A percentile compares a stretch with the other conserved stretches of the same genome.
Evolutionary conservation across 768 basidiomycete genomes (phyloP).

Genomic region (Lanmaoa pseudosensibilis): DNA sequence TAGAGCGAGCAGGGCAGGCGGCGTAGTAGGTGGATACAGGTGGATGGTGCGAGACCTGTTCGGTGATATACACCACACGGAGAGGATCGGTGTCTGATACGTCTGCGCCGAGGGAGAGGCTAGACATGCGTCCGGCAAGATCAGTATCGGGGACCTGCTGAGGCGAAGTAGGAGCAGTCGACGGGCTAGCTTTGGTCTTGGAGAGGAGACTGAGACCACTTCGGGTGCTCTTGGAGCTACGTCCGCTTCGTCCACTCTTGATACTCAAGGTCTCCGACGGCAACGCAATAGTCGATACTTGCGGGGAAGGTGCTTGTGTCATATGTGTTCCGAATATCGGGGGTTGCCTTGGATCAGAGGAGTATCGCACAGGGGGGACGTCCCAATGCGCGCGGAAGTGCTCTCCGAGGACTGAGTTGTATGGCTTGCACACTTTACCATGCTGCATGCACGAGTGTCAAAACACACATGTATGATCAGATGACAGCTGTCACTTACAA

Average conservation of each 20-base stretch:
- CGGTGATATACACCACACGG: conserved; percentile 81
- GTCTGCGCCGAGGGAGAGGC: conserved; percentile 51
- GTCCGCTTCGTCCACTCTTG: conserved; percentile 46
- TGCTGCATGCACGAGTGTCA: conserved; percentile 47
- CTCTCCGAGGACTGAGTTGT: conserved; percentile 85
- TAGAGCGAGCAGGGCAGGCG: conserved; percentile 65
- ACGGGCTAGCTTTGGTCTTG: conserved; percentile 40
- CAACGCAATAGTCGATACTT: conserved; percentile 20
- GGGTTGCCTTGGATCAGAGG: conserved; percentile 45
- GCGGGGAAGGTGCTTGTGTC: conserved; percentile 26
- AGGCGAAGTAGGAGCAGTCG: conserved; percentile 46
- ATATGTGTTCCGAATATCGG: conserved; percentile 48
- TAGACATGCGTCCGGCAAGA: conserved; percentile 57
- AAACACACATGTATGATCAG: neutral
- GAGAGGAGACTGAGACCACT: conserved; percentile 59
- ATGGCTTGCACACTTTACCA: conserved; percentile 92
- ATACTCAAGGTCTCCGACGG: conserved; percentile 53
- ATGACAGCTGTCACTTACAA: conserved; percentile 49
- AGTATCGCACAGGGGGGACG: conserved; percentile 58
- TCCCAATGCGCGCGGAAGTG: conserved; percentile 91
- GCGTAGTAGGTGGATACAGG: conserved; percentile 88
- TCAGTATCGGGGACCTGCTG: conserved; percentile 40
- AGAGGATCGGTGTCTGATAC: conserved; percentile 37
- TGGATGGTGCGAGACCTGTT: conserved; percentile 97
- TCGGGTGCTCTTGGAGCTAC: conserved; percentile 58